Percentiles rank a stretch among this genome's conserved stretches.
These are phyloP conservation scores for Dictyostelium purpureum DNA, from an alignment of 78 protist species.

Conservation along the genomic window DNA sequence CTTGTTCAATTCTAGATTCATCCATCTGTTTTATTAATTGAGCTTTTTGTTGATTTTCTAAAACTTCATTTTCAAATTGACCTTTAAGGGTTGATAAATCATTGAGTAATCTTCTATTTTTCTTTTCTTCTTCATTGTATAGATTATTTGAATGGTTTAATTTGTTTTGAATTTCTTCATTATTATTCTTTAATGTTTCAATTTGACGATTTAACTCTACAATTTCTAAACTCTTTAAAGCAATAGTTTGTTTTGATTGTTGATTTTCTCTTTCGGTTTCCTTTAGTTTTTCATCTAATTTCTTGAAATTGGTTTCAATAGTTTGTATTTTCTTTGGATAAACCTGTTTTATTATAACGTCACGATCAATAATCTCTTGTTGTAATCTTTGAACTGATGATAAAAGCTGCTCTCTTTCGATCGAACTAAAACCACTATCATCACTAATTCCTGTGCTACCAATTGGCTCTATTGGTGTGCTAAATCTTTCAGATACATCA, in stretches of 20 bases:
- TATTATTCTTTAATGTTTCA: not conserved
- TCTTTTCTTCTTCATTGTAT: conserved; percentile 28
- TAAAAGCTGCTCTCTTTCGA: conserved; percentile 30
- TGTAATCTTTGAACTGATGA: not conserved
- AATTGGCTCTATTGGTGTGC: not conserved
- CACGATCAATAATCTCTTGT: conserved; percentile 29
- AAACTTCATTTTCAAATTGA: conserved; percentile 17
- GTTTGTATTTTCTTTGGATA: conserved; percentile 64
- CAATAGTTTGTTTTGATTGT: conserved; percentile 15
- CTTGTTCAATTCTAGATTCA: conserved; percentile 3
- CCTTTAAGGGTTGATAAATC: conserved; percentile 8
- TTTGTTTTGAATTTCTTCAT: not conserved
- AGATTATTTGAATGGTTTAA: not conserved
- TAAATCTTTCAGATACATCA: not conserved
- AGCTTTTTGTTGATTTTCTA: not conserved
- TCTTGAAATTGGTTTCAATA: conserved; percentile 13
- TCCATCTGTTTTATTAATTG: conserved; percentile 14
- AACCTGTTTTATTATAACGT: conserved; percentile 25
- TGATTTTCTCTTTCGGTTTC: conserved; percentile 26
- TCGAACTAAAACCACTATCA: not conserved
- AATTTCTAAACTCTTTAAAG: conserved; percentile 27
- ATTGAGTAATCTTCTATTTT: not conserved
- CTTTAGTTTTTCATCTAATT: not conserved
- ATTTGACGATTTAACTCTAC: conserved; percentile 46
- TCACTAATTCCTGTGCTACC: not conserved